A percentile compares a stretch with the other conserved stretches of the same genome.
Evolutionary conservation across 2,329 filamentous ascomycete species (phyloP).

Genomic region (Chrysoporthe austroafricana): DNA sequence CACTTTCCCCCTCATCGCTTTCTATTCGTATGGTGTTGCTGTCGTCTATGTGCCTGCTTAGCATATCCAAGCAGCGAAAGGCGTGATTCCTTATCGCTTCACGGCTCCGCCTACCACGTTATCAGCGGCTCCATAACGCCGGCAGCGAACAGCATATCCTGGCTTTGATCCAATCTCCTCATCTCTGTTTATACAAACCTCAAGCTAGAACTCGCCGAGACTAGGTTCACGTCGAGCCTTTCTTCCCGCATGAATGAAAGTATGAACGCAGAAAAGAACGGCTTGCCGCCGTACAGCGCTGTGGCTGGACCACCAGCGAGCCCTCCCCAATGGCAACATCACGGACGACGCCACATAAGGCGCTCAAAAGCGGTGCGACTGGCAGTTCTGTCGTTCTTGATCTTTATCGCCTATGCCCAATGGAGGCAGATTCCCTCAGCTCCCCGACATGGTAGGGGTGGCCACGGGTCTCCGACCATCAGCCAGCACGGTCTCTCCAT

Average conservation of each 20-base stretch:
- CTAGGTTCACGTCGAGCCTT: too few relatives aligned
- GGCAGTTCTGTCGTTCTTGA: slow-evolving; percentile 51
- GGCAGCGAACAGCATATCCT: background rate
- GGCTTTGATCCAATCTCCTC: background rate
- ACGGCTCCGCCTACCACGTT: slow-evolving; percentile 1
- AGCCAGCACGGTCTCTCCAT: slow-evolving; percentile 49
- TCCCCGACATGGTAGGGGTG: slow-evolving; percentile 12
- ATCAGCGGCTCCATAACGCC: slow-evolving; percentile 10
- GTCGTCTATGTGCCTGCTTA: too few relatives aligned
- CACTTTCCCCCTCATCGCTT: too few relatives aligned
- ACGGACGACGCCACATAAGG: slow-evolving; percentile 41
- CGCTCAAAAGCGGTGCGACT: slow-evolving; percentile 50
- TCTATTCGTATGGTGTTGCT: too few relatives aligned
- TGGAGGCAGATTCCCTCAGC: slow-evolving; percentile 43
- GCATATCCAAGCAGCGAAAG: too few relatives aligned
- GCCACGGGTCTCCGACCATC: slow-evolving; percentile 4
- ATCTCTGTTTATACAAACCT: background rate
- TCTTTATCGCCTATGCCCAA: slow-evolving; percentile 51
- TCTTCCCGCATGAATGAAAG: background rate
- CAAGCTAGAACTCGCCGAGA: too few relatives aligned
- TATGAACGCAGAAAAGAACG: slow-evolving; percentile 43
- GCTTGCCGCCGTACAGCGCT: slow-evolving; percentile 50
- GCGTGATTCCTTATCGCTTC: too few relatives aligned
- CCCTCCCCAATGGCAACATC: slow-evolving; percentile 20
- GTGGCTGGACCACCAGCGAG: slow-evolving; percentile 36